Conservation (phyloP, 176 grass and related monocot genomes). For the Eleusine coracana region DNA sequence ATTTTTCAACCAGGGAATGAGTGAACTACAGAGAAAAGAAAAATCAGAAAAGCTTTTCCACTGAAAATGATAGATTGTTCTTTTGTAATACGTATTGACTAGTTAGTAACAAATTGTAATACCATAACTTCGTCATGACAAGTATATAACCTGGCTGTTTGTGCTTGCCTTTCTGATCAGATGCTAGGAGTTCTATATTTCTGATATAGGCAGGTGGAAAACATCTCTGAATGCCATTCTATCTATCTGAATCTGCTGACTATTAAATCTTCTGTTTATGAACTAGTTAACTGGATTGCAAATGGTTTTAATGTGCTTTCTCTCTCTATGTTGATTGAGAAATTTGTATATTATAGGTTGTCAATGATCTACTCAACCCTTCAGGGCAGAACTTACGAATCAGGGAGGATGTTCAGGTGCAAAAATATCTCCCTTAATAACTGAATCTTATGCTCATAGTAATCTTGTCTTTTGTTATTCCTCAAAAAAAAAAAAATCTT, state of each 20-base stretch:
- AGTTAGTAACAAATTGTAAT: not conserved
- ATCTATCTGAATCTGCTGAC: slow-evolving; percentile 25
- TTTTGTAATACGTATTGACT: not conserved
- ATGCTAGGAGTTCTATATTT: not conserved
- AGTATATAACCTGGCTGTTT: not conserved
- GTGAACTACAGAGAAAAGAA: slow-evolving; percentile 8
- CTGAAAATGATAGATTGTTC: not conserved
- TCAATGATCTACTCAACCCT: slow-evolving; percentile 89
- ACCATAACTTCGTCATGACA: not conserved
- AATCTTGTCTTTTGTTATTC: not conserved
- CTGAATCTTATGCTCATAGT: slow-evolving; percentile 8
- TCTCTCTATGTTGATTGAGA: slow-evolving; percentile 36
- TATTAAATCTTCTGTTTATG: not conserved
- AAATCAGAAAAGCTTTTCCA: not conserved
- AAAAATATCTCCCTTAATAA: slow-evolving; percentile 34
- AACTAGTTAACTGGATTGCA: slow-evolving; percentile 1
- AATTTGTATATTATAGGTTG: slow-evolving; percentile 52
- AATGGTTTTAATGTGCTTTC: slow-evolving; percentile 6
- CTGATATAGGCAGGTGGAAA: not conserved
- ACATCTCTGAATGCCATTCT: slow-evolving; percentile 15
- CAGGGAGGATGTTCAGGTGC: slow-evolving; percentile 83
- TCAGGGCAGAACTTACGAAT: slow-evolving; percentile 79
- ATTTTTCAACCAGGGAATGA: not conserved
- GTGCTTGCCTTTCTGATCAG: slow-evolving; percentile 10
- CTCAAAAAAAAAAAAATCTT: no score